Conservation (phyloP, 2,329 filamentous ascomycete genomes). For the Pseudopithomyces chartarum region DNA sequence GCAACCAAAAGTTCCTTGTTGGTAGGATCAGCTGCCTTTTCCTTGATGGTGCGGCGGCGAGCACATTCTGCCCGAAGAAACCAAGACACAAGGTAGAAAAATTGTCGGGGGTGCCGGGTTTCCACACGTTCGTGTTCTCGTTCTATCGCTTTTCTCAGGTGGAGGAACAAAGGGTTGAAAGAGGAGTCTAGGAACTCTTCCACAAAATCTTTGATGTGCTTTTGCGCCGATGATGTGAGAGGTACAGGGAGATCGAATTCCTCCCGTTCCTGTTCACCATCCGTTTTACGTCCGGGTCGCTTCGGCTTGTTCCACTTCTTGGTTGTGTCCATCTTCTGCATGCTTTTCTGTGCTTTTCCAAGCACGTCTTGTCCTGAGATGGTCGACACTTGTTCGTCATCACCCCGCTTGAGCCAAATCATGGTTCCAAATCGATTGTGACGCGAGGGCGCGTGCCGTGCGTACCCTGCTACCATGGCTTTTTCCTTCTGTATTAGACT, state of each 20-base stretch:
- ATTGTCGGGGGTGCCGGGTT: slow-evolving; percentile 78
- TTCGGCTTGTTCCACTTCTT: slow-evolving; percentile 90
- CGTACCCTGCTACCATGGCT: slow-evolving; percentile 77
- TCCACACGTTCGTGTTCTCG: slow-evolving; percentile 83
- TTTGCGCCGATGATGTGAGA: slow-evolving; percentile 74
- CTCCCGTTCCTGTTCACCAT: slow-evolving; percentile 45
- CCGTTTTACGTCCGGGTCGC: slow-evolving; percentile 49
- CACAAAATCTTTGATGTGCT: slow-evolving; percentile 79
- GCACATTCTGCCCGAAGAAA: slow-evolving; percentile 85
- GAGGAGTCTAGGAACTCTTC: slow-evolving; percentile 93
- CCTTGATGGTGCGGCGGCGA: slow-evolving; percentile 62
- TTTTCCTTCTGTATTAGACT: slow-evolving; percentile 80
- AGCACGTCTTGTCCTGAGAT: slow-evolving; percentile 89
- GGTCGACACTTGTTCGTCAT: slow-evolving; percentile 76
- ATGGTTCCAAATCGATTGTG: slow-evolving; percentile 97
- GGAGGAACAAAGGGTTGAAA: slow-evolving; percentile 86
- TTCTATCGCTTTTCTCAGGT: slow-evolving; percentile 87
- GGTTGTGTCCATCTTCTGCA: slow-evolving; percentile 86
- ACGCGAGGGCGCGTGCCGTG: slow-evolving; percentile 77
- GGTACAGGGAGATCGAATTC: slow-evolving; percentile 77
- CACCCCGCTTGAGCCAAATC: slow-evolving; percentile 91
- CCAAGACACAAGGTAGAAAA: slow-evolving; percentile 92
- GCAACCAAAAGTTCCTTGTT: slow-evolving; percentile 44
- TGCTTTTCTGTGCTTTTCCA: slow-evolving; percentile 70
- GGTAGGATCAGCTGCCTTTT: slow-evolving; percentile 59